Percentiles rank a stretch among this genome's conserved stretches.
phyloP scores from a whole-genome alignment of 352 stramenopile species.

The Phytopythium litorale region DNA sequence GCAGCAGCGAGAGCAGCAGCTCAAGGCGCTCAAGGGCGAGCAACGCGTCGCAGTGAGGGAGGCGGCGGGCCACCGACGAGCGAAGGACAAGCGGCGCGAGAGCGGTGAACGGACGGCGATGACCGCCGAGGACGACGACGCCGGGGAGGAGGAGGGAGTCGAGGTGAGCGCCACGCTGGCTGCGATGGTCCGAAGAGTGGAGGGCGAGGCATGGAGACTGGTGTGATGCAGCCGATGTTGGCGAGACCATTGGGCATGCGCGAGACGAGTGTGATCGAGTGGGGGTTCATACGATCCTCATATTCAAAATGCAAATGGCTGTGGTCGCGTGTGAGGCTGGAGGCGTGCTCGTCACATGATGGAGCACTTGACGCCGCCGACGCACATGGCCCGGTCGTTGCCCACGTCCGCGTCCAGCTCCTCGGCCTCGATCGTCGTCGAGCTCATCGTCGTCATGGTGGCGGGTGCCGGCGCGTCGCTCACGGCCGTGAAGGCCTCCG shows the following conservation, averaged over 20 bases:
- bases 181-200: neutral
- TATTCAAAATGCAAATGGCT: neutral
- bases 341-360: constrained; percentile 36
- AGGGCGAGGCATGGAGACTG: neutral
- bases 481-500: constrained; percentile 6
- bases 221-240: neutral
- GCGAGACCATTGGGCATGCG: neutral
- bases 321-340: too few relatives aligned
- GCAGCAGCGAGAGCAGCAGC: constrained; percentile 17
- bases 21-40: constrained; percentile 20
- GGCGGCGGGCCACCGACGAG: constrained; percentile 28
- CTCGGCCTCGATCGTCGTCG: constrained; percentile 21
- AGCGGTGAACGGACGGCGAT: constrained; percentile 14
- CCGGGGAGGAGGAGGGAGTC: constrained; percentile 5
- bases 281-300: neutral
- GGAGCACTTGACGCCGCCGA: constrained; percentile 43
- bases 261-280: neutral
- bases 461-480: constrained; percentile 7
- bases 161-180: neutral
- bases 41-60: constrained; percentile 48
- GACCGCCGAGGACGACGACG: constrained; percentile 21
- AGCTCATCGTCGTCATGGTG: neutral
- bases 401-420: constrained; percentile 15
- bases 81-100: constrained; percentile 22
- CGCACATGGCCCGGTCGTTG: constrained; percentile 3